Evolutionary conservation across 2,329 filamentous ascomycete genomes (phyloP).

Genomic region (Aspergillus glaucus): DNA sequence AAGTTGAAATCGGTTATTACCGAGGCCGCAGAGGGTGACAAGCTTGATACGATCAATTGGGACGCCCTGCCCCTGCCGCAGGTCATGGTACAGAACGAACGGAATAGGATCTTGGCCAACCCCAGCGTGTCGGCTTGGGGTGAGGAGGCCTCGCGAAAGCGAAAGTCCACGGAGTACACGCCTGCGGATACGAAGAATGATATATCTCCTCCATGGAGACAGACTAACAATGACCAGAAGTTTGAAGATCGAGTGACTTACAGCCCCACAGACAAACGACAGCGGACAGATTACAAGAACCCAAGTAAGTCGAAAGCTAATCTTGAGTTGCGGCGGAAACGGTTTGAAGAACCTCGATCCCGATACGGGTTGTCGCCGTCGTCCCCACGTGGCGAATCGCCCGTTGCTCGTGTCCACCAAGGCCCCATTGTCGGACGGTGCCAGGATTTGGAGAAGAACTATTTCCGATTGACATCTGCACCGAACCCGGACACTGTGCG

Average conservation of each 20-base stretch:
- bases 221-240: slow-evolving; percentile 55
- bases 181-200: slow-evolving; percentile 44
- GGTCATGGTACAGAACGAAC: slow-evolving; percentile 69
- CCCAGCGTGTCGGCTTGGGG: slow-evolving; percentile 35
- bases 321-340: slow-evolving; percentile 81
- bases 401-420: slow-evolving; percentile 39
- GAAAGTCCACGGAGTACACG: slow-evolving; percentile 67
- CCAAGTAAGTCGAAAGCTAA: slow-evolving; percentile 85
- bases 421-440: slow-evolving; percentile 81
- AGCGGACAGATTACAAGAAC: slow-evolving; percentile 46
- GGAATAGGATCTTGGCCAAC: slow-evolving; percentile 45
- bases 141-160: slow-evolving; percentile 57
- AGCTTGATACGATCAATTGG: slow-evolving; percentile 75
- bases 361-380: slow-evolving; percentile 35
- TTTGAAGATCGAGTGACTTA: slow-evolving; percentile 74
- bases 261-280: slow-evolving; percentile 47
- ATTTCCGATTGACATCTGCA: slow-evolving; percentile 84
- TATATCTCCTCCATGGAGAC: slow-evolving; percentile 63
- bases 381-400: slow-evolving; percentile 42
- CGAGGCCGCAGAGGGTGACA: slow-evolving; percentile 66
- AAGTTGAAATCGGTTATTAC: slow-evolving; percentile 84
- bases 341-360: slow-evolving; percentile 60
- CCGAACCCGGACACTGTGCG: slow-evolving; percentile 86
- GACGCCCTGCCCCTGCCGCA: slow-evolving; percentile 76
- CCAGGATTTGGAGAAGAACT: slow-evolving; percentile 81